These are phyloP conservation scores for Canna indica DNA, from an alignment of 176 grass and related monocot genomes.

Conservation along the genomic window DNA sequence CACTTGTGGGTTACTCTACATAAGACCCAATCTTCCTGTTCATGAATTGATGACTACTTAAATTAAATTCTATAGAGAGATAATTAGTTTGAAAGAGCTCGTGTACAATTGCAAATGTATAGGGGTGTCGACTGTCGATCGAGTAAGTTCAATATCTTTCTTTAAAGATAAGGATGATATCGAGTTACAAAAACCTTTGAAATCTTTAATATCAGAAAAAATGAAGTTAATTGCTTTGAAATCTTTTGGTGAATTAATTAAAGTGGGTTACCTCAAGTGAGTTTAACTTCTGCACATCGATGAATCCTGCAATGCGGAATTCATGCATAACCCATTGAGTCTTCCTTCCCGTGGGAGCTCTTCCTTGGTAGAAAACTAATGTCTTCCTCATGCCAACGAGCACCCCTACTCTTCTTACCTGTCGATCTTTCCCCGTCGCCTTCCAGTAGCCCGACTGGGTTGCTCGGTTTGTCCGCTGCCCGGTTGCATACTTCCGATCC, in stretches of 20 bases:
- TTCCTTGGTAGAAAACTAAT: conserved; percentile 84
- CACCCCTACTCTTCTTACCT: conserved; percentile 48
- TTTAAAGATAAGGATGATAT: too few species aligned
- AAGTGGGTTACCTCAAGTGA: too few species aligned
- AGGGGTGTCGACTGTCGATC: too few species aligned
- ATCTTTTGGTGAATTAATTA: too few species aligned
- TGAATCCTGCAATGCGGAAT: conserved; percentile 56
- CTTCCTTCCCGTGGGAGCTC: conserved; percentile 86
- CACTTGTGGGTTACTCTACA: conserved; percentile 34
- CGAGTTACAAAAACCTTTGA: too few species aligned
- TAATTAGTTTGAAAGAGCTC: neutral
- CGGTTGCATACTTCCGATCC: conserved; percentile 83
- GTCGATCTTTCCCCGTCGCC: conserved; percentile 78
- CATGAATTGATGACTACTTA: neutral
- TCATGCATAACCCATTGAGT: conserved; percentile 99
- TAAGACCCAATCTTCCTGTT: conserved; percentile 46
- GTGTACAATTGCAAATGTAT: too few species aligned
- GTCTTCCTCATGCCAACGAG: conserved; percentile 92
- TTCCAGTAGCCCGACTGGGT: conserved; percentile 91
- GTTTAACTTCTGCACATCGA: conserved; percentile 35
- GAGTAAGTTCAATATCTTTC: too few species aligned
- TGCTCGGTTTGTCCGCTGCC: conserved; percentile 78
- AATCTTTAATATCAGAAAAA: too few species aligned
- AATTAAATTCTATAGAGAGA: neutral
- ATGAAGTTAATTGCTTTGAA: too few species aligned